Conservation (phyloP, 169 alveolate species). For the Plasmodium gallinaceum region DNA sequence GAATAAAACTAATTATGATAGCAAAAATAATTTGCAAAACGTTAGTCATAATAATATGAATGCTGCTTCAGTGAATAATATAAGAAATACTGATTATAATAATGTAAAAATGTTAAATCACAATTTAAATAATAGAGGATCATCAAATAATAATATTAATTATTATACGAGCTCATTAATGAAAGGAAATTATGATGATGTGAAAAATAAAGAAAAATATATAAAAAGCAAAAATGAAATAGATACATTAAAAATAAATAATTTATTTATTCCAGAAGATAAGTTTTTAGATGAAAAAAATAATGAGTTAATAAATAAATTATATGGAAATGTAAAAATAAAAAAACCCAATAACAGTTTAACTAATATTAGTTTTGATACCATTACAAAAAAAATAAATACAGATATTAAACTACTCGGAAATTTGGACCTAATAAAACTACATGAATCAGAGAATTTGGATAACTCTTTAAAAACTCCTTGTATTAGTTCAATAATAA, state of each 20-base stretch:
- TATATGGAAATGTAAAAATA: constrained; percentile 43
- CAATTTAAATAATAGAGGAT: neutral
- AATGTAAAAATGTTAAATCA: neutral
- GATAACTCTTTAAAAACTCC: constrained; percentile 31
- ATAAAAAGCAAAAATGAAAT: neutral
- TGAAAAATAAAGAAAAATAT: neutral
- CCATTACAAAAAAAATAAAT: constrained; percentile 23
- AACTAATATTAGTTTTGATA: neutral
- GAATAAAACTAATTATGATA: neutral
- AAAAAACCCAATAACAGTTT: constrained; percentile 8
- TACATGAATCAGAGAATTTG: constrained; percentile 22
- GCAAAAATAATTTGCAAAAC: neutral
- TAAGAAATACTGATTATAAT: neutral
- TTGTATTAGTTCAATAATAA: constrained; percentile 1
- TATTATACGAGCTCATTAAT: neutral
- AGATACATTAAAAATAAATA: neutral
- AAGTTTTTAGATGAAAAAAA: constrained; percentile 12
- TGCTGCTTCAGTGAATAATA: no score
- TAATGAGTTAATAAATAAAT: constrained; percentile 19
- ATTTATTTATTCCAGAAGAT: constrained; percentile 22
- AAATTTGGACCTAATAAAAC: constrained; percentile 16
- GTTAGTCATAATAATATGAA: no score
- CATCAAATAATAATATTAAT: neutral
- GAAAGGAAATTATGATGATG: neutral
- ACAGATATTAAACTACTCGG: constrained; percentile 24